Percentiles rank a stretch among this genome's conserved stretches.
phyloP scores from a whole-genome alignment of 2,329 filamentous ascomycete species.

The Emergomyces africanus region DNA sequence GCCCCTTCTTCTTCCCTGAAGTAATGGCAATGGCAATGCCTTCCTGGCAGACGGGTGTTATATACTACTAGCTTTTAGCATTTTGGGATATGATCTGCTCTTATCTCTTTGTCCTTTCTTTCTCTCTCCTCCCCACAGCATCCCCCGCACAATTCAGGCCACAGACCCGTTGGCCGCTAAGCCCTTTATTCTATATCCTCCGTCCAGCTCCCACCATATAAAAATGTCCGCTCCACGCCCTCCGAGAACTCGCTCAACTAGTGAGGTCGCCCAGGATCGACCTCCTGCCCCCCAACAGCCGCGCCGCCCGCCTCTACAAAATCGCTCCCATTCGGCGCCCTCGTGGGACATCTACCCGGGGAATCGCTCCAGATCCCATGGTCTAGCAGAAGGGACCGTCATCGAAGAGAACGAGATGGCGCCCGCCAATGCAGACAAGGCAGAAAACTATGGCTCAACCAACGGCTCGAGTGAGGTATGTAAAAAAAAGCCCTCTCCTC shows the following conservation, averaged over 20 bases:
- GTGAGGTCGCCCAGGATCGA: slow-evolving; percentile 18
- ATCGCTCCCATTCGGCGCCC: slow-evolving; percentile 25
- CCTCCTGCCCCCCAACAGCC: slow-evolving; percentile 11
- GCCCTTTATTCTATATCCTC: background rate
- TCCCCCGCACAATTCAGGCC: background rate
- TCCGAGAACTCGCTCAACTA: slow-evolving; percentile 21
- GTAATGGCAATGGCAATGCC: background rate
- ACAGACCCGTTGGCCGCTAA: background rate
- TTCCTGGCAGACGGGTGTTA: background rate
- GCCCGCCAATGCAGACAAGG: slow-evolving; percentile 7
- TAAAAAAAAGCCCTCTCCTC: background rate
- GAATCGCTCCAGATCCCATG: slow-evolving; percentile 14
- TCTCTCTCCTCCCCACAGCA: background rate
- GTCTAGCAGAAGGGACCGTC: slow-evolving; percentile 10
- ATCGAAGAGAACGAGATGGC: slow-evolving; percentile 20
- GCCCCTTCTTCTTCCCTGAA: background rate
- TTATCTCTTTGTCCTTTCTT: background rate
- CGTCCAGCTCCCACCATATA: background rate
- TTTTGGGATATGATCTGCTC: background rate
- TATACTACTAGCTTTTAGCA: background rate
- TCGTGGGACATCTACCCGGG: slow-evolving; percentile 19
- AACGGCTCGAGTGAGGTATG: slow-evolving; percentile 19
- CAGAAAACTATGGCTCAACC: background rate
- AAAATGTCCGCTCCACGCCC: slow-evolving; percentile 15
- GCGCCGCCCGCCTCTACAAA: slow-evolving; percentile 21